Percentiles rank a stretch among this genome's conserved stretches.
Conservation (phyloP, 2,329 filamentous ascomycete genomes). For the Coleophoma cylindrospora region DNA sequence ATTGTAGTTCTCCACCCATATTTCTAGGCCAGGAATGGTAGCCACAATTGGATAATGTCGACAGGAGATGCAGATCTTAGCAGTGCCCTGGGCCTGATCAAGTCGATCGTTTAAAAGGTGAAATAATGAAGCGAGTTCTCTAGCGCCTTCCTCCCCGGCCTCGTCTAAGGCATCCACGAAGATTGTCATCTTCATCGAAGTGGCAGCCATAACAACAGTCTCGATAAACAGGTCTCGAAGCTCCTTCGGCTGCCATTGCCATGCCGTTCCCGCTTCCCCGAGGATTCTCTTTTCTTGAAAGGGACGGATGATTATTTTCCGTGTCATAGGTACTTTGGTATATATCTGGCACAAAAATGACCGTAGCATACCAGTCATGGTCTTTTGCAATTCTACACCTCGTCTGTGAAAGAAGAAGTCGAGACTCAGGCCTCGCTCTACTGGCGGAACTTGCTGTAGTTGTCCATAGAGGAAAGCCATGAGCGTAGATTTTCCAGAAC, state of each 20-base stretch:
- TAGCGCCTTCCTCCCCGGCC: conserved; percentile 10
- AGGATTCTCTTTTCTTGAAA: background rate
- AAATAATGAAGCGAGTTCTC: conserved; percentile 8
- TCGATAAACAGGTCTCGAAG: conserved; percentile 2
- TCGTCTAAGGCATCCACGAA: conserved; percentile 22
- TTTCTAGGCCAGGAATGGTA: conserved; percentile 12
- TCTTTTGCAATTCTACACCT: conserved; percentile 27
- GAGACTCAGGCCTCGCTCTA: conserved; percentile 10
- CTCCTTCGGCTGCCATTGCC: conserved; percentile 8
- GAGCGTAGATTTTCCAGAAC: conserved; percentile 35
- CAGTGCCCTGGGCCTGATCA: background rate
- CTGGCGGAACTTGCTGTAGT: conserved; percentile 1
- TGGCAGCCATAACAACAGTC: conserved; percentile 1
- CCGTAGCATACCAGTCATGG: conserved; percentile 28
- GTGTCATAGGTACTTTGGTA: background rate
- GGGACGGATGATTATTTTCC: background rate
- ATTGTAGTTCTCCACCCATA: conserved; percentile 28
- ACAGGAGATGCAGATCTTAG: conserved; percentile 13
- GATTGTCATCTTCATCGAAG: conserved; percentile 4
- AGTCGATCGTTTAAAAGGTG: conserved; percentile 4
- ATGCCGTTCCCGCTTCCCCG: conserved; percentile 1
- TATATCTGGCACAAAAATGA: conserved; percentile 26
- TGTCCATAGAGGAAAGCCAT: conserved; percentile 29
- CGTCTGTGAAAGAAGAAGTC: conserved; percentile 33
- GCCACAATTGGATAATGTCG: conserved; percentile 6